Evolutionary conservation across 1,284 basidiomycete species (phyloP).

Genomic region (Irpex lacteus): DNA sequence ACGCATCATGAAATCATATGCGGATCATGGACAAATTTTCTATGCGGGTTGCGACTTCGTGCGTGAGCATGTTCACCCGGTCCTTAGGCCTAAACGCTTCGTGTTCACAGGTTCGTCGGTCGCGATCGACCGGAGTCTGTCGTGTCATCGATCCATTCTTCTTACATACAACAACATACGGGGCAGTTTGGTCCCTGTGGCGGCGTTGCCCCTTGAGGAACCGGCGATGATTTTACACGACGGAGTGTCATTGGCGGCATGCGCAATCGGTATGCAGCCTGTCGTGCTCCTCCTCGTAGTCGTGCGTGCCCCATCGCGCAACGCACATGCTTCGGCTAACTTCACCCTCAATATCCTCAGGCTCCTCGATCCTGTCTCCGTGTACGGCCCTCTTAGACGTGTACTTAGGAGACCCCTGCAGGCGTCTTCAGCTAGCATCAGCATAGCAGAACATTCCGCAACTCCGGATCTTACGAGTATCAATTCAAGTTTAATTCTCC

Average conservation of each 20-base stretch:
- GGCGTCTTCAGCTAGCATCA: background rate
- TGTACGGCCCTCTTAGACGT: too few relatives aligned
- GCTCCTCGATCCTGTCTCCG: background rate
- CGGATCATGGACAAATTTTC: background rate
- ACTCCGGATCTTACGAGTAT: background rate
- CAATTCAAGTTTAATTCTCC: background rate
- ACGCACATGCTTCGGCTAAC: background rate
- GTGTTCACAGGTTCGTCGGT: too few relatives aligned
- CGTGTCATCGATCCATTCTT: too few relatives aligned
- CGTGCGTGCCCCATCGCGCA: background rate
- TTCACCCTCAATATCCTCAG: background rate
- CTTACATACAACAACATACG: too few relatives aligned
- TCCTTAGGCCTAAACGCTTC: too few relatives aligned
- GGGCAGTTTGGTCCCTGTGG: background rate
- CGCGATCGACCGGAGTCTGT: too few relatives aligned
- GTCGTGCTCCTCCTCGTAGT: background rate
- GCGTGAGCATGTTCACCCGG: too few relatives aligned
- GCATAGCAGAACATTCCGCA: background rate
- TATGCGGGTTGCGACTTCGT: background rate
- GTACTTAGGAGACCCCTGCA: background rate
- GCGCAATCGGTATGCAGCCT: background rate
- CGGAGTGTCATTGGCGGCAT: background rate
- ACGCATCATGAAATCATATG: background rate
- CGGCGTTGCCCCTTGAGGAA: background rate
- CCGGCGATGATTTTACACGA: background rate